phyloP scores from a whole-genome alignment of 2,329 filamentous ascomycete species.

The Zasmidium cellare region DNA sequence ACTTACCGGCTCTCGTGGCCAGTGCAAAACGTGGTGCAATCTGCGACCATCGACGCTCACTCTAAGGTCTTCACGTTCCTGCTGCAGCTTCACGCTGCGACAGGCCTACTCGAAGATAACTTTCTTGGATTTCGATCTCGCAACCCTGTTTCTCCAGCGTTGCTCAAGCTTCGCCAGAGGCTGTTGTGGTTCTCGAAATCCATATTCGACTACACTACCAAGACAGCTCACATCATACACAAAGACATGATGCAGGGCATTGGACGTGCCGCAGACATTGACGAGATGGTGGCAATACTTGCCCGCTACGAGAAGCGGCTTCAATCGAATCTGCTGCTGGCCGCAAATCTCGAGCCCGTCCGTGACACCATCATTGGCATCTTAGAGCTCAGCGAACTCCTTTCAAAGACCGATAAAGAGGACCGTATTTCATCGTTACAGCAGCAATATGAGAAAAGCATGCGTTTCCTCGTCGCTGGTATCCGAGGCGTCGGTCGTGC shows the following conservation, averaged over 20 bases:
- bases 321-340: conserved; percentile 68
- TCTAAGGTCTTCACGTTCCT: conserved; percentile 73
- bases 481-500: conserved; percentile 74
- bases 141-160: conserved; percentile 37
- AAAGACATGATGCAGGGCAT: conserved; percentile 60
- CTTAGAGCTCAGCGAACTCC: conserved; percentile 68
- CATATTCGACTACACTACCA: conserved; percentile 73
- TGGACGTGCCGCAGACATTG: conserved; percentile 66
- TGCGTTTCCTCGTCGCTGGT: conserved; percentile 71
- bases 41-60: conserved; percentile 64
- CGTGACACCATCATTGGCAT: conserved; percentile 71
- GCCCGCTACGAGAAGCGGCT: conserved; percentile 62
- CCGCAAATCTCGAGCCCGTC: conserved; percentile 67
- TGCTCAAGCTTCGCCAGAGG: conserved; percentile 59
- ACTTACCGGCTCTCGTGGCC: conserved; percentile 53
- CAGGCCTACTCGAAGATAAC: conserved; percentile 62
- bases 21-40: conserved; percentile 70
- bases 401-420: conserved; percentile 1
- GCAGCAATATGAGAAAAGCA: conserved; percentile 61
- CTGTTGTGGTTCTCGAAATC: conserved; percentile 73
- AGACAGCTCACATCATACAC: conserved; percentile 64
- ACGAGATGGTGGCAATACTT: conserved; percentile 76
- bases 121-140: conserved; percentile 34
- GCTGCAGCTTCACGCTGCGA: conserved; percentile 73
- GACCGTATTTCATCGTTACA: conserved; percentile 62